Percentiles rank a stretch among this genome's conserved stretches.
Conservation (phyloP, 257 asterid genomes). For the Solanum chiquidenum region DNA sequence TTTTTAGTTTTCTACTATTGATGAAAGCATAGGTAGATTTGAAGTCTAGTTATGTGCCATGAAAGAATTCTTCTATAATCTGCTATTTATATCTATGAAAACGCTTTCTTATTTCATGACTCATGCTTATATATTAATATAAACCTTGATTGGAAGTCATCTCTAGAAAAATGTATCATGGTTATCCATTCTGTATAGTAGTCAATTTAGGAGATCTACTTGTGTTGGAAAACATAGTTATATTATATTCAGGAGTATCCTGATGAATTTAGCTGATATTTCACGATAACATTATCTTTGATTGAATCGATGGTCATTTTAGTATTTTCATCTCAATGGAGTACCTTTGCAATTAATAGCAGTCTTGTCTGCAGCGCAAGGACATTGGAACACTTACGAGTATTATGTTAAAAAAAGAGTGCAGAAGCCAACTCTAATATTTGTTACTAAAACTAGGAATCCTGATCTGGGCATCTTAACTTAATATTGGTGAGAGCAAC, state of each 20-base stretch:
- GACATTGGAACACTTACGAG: neutral
- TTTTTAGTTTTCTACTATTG: neutral
- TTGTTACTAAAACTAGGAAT: neutral
- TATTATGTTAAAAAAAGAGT: neutral
- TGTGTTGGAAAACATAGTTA: neutral
- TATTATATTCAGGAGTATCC: neutral
- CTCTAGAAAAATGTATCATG: neutral
- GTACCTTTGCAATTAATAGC: neutral
- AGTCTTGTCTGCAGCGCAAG: neutral
- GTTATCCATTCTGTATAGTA: neutral
- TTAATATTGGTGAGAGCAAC: neutral
- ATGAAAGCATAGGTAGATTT: neutral
- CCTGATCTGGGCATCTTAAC: neutral
- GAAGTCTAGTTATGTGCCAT: neutral
- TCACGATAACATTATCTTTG: neutral
- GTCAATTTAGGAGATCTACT: neutral
- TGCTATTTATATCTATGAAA: no score
- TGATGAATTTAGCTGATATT: neutral
- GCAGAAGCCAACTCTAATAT: neutral
- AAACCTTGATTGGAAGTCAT: neutral
- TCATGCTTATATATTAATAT: neutral
- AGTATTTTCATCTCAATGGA: neutral
- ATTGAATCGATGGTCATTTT: neutral
- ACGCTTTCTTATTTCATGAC: neutral
- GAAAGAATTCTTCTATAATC: neutral